Base-by-base conservation (phyloP, 129 eudicot species). In the Escallonia herrerae region DNA sequence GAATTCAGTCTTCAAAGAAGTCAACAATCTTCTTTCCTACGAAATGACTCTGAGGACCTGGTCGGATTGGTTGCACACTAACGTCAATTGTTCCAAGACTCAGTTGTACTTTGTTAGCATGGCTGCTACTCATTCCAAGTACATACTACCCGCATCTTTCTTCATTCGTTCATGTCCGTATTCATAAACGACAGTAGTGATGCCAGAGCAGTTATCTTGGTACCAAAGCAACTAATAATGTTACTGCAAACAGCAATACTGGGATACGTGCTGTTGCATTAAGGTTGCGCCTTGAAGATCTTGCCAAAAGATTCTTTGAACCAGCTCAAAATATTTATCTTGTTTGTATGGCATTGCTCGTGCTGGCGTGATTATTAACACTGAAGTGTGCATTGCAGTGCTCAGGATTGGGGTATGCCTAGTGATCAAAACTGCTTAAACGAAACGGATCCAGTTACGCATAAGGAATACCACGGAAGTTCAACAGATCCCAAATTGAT, bases 81-180 rank as follows among this genome's bases (percentile, higher is more conserved):
- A 81, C 40, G 84, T 90, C 43, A 72, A 90, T 57, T 81, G 83
- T 38, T 54, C 69, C 78, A 86, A 75, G 79, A 81, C 95, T 33
- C 82, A 15, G 13, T 43, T 86, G 61, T 90, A 81, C 67, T 90
- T 82, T 68, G 69, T 86, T 43, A 86, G 81, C 81, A 86, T 90
- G 95, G 84, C 97, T 11, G 91, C 97, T 11, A 81, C 91, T 43
- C 97, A 90, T 69, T 74, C 76, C 63, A 81, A 88, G 97, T 87
- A 84, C 6, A 59, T 54, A 53, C 33, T 22, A 22, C 33, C 1
- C 33, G 33, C 33, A 22, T 22, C 33, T 22, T 22, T 22, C 33
- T 22, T 22, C 33, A 22, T 22, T 22, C 33, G 0, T 22, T 22
- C 33, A 22, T 22, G 33, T 22, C 33, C 33, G 33, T 22, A 22